Base-by-base conservation (phyloP, 768 basidiomycete genomes). In the Lyophyllum atratum region DNA sequence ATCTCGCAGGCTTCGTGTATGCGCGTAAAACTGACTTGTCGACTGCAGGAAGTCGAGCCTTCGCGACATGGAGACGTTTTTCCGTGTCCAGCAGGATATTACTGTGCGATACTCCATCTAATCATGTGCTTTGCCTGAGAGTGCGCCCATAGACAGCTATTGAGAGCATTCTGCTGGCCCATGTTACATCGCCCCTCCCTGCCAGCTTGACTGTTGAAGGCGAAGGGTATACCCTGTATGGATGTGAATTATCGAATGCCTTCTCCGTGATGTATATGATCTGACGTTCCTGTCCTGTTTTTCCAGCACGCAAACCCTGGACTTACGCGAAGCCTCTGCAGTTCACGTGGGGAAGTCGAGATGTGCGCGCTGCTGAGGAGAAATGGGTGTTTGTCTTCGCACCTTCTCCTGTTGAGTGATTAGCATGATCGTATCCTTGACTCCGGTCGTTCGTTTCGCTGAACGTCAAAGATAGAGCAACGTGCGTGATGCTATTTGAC, bases 321-420 rank as follows among this genome's bases (percentile, higher is more conserved):
- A 54, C 50, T 21, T 74, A 72, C 34, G 74, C 72, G 8, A 58
- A 64, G 33, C 61, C 26, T 11, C 42, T 76, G n/a, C 49, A 60
- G 26, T 66, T 76, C 9, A 59, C 34, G 11, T 74, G 72, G 73
- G 74, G 73, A 34, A 60, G 65, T 4, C 55, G 56, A 25, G 26
- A 24, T 9, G 52, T 73, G 31, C 26, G 52, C 19, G 57, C 72
- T 29, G 64, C 66, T 17, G 53, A 67, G 15, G 70, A 74, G 58
- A 74, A 76, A 60, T 74, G 74, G 73, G 56, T 62, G 6, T 76
- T 74, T 52, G 45, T 64, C 24, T 66, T 74, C 47, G 61, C 68
- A 42, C 48, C 61, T 28, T 19, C 48, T 21, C 15, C 39, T 54
- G n/a, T 40, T n/a, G n/a, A n/a, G n/a, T n/a, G n/a, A n/a, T n/a